Percentiles rank a stretch among this genome's conserved stretches.
Evolutionary conservation across 768 basidiomycete species (phyloP).

Genomic region (Leucocoprinus birnbaumii): DNA sequence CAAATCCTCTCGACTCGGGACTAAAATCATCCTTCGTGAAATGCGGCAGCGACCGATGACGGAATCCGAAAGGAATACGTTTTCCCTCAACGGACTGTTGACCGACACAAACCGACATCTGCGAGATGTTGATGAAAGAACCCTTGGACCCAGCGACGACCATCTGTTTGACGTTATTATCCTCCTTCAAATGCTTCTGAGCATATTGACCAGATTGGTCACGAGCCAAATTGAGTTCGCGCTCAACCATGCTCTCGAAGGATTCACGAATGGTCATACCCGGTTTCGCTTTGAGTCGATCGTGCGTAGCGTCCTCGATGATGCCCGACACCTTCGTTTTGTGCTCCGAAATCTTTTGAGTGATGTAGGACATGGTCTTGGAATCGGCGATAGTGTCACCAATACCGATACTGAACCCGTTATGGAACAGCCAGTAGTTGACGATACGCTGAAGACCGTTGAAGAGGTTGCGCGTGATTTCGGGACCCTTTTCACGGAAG

Average conservation of each 20-base stretch:
- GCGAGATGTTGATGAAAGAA: conserved; percentile 99
- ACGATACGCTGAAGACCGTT: conserved; percentile 93
- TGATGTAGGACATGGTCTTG: conserved; percentile 85
- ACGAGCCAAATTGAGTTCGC: conserved; percentile 90
- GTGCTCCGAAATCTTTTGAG: conserved; percentile 73
- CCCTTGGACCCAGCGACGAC: conserved; percentile 98
- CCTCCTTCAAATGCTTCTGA: conserved; percentile 96
- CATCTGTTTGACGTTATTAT: conserved; percentile 99
- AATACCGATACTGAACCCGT: conserved; percentile 98
- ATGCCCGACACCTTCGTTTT: conserved; percentile 78
- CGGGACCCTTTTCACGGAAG: conserved; percentile 96
- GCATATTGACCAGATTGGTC: conserved; percentile 94
- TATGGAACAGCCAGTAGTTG: conserved; percentile 99
- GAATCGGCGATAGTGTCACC: conserved; percentile 96
- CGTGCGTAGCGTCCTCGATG: conserved; percentile 82
- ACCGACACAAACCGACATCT: conserved; percentile 99
- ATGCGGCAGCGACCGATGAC: conserved; percentile 93
- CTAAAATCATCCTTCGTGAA: conserved; percentile 99
- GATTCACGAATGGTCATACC: conserved; percentile 99
- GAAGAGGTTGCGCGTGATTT: conserved; percentile 86
- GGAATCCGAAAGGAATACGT: conserved; percentile 98
- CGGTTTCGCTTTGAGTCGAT: conserved; percentile 83
- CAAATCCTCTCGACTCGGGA: conserved; percentile 96
- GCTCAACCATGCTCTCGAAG: conserved; percentile 91
- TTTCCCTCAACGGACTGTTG: conserved; percentile 98